Conservation (phyloP, 2,329 filamentous ascomycete genomes). For the Cytospora paraplurivora region DNA sequence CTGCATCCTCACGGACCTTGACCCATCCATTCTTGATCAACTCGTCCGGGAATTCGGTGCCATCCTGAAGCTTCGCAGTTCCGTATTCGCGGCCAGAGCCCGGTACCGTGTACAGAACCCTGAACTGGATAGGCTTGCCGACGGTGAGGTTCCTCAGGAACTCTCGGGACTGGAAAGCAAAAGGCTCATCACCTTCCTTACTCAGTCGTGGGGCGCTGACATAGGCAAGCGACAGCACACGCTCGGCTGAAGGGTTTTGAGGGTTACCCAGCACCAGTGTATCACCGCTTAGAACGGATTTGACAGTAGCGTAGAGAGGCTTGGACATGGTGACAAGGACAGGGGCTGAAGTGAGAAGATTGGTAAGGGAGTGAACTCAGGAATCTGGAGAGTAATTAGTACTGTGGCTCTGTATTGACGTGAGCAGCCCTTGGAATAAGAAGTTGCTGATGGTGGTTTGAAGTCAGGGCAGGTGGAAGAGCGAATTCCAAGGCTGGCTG, state of each 20-base stretch:
- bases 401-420: not conserved
- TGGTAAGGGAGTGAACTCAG: conserved; percentile 12
- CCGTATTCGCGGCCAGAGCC: conserved; percentile 88
- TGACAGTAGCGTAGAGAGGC: conserved; percentile 73
- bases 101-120: conserved; percentile 84
- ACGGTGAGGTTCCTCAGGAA: conserved; percentile 82
- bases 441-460: not conserved
- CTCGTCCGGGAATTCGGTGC: conserved; percentile 76
- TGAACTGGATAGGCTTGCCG: conserved; percentile 85
- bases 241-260: conserved; percentile 80
- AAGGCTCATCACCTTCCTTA: conserved; percentile 89
- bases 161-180: conserved; percentile 92
- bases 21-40: conserved; percentile 87
- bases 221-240: conserved; percentile 86
- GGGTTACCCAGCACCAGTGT: conserved; percentile 82
- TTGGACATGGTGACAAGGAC: conserved; percentile 48
- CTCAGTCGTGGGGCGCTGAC: conserved; percentile 84
- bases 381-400: conserved; percentile 27
- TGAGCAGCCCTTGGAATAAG: not conserved
- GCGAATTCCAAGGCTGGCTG: not conserved
- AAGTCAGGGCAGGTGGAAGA: not conserved
- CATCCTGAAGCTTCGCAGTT: conserved; percentile 73
- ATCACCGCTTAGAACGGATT: conserved; percentile 92
- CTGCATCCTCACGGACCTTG: conserved; percentile 91
- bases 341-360: conserved; percentile 19